These are phyloP conservation scores for Hericium erinaceus DNA, from an alignment of 768 basidiomycete genomes.

Conservation along the genomic window DNA sequence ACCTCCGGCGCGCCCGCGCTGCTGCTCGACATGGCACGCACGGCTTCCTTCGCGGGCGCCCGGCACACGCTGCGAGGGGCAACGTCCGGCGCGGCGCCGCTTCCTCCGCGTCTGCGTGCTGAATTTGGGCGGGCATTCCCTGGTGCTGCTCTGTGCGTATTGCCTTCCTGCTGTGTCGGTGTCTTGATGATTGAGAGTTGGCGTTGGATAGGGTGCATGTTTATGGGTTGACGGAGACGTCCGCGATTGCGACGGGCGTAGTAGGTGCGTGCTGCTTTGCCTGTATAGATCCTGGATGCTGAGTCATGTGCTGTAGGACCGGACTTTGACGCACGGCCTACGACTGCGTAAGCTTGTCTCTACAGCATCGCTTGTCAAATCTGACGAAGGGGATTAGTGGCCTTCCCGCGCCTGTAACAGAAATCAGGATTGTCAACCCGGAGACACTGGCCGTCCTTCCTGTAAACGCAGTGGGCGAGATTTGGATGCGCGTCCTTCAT, in stretches of 20 bases:
- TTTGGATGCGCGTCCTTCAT: not conserved
- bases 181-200: not conserved
- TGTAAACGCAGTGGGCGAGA: not conserved
- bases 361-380: too few species aligned
- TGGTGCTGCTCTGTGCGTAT: not conserved
- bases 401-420: not conserved
- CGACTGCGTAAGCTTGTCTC: constrained; percentile 28
- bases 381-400: not conserved
- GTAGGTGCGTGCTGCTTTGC: constrained; percentile 40
- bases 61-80: not conserved
- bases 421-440: not conserved
- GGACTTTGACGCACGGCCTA: constrained; percentile 65
- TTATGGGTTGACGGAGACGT: constrained; percentile 78
- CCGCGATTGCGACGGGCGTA: constrained; percentile 57
- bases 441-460: not conserved
- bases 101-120: not conserved
- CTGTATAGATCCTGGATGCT: not conserved
- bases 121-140: not conserved
- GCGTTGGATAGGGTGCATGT: constrained; percentile 27
- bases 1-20: not conserved
- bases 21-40: not conserved
- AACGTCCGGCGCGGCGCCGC: not conserved
- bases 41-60: not conserved
- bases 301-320: constrained; percentile 19
- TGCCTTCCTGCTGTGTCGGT: not conserved